A percentile compares a stretch with the other conserved stretches of the same genome.
These are phyloP conservation scores for Neopestalotiopsis rosae DNA, from an alignment of 2,329 filamentous ascomycete species.

Conservation along the genomic window DNA sequence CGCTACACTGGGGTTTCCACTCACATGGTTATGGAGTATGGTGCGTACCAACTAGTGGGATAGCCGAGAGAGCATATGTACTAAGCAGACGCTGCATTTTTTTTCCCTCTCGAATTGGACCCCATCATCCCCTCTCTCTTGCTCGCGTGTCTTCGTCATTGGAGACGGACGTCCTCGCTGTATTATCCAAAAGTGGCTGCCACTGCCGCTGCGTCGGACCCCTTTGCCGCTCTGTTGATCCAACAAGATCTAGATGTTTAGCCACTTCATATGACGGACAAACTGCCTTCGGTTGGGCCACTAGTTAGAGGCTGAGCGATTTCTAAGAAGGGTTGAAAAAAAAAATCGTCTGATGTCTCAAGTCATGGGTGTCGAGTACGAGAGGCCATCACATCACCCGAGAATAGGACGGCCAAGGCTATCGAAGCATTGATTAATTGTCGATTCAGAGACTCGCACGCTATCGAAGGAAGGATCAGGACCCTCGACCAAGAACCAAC, in stretches of 20 bases:
- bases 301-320: background rate
- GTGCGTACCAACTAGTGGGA: background rate
- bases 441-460: background rate
- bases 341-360: background rate
- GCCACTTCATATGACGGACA: background rate
- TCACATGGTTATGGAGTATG: constrained; percentile 21
- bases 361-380: background rate
- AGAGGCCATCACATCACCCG: background rate
- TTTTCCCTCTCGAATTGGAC: background rate
- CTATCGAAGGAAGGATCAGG: background rate
- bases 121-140: background rate
- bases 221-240: background rate
- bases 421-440: background rate
- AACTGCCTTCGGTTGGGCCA: background rate
- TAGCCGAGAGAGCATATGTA: constrained; percentile 6
- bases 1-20: constrained; percentile 22
- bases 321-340: background rate
- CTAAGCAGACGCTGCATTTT: constrained; percentile 12
- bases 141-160: background rate
- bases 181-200: background rate
- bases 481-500: background rate
- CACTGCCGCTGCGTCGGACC: background rate
- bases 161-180: background rate
- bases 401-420: background rate
- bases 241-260: background rate